A percentile compares a stretch with the other conserved stretches of the same genome.
These are phyloP conservation scores for Platanus orientalis DNA, from an alignment of 164 flowering plant genomes.

Conservation along the genomic window DNA sequence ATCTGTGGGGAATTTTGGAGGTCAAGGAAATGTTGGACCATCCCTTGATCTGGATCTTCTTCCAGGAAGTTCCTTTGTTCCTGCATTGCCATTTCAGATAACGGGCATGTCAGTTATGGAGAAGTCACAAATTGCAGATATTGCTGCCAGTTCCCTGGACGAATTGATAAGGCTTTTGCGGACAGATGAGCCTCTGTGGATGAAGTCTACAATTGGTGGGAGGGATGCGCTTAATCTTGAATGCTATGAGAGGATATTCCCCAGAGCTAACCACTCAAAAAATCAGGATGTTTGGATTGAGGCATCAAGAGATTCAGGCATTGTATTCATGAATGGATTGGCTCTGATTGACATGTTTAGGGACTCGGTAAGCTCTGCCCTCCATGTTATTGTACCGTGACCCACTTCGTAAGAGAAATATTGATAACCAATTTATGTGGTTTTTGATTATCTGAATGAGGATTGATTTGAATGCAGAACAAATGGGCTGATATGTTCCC, in stretches of 20 bases:
- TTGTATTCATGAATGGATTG: conserved; percentile 47
- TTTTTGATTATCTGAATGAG: not conserved
- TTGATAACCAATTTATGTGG: not conserved
- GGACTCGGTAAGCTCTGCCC: conserved; percentile 53
- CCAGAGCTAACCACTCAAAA: conserved; percentile 38
- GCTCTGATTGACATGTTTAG: conserved; percentile 62
- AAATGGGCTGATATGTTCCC: conserved; percentile 74
- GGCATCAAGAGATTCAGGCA: conserved; percentile 54
- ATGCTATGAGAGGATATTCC: conserved; percentile 44
- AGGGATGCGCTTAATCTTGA: conserved; percentile 51
- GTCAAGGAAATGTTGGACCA: conserved; percentile 36
- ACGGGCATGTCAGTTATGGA: conserved; percentile 55
- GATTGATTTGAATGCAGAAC: conserved; percentile 23
- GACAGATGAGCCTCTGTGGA: conserved; percentile 57
- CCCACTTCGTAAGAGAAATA: not conserved
- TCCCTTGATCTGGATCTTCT: conserved; percentile 77
- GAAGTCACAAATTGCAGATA: conserved; percentile 59
- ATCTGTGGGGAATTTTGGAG: conserved; percentile 47
- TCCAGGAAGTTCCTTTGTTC: conserved; percentile 34
- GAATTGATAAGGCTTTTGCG: conserved; percentile 55
- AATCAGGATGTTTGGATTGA: conserved; percentile 42
- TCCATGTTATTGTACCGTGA: not conserved
- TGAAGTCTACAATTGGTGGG: conserved; percentile 35
- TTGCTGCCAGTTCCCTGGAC: conserved; percentile 64
- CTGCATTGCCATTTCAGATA: conserved; percentile 34